Percentiles rank a stretch among this genome's conserved stretches.
phyloP scores from a whole-genome alignment of 2,329 filamentous ascomycete genomes.

The Paecilomyces sp. region DNA sequence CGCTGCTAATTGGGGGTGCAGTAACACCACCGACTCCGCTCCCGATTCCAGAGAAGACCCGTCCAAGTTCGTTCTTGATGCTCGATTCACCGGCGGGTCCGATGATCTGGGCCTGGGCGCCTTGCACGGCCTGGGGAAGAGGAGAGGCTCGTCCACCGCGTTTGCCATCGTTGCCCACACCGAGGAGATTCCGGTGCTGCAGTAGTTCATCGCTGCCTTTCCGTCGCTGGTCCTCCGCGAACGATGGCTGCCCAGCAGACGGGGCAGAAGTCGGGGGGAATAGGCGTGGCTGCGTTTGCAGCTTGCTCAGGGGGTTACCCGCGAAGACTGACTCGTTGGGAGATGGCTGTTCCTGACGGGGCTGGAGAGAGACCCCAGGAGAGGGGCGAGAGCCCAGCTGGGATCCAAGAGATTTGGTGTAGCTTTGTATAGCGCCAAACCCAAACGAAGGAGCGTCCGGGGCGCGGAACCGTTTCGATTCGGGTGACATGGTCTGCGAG shows the following conservation, averaged over 20 bases:
- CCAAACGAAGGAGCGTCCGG: constrained; percentile 28
- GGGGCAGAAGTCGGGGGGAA: constrained; percentile 28
- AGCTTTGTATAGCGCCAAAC: constrained; percentile 34
- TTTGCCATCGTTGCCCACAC: constrained; percentile 65
- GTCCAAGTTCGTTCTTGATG: constrained; percentile 90
- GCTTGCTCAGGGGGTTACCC: constrained; percentile 13
- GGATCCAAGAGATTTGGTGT: constrained; percentile 34
- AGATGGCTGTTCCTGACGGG: constrained; percentile 26
- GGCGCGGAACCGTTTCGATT: constrained; percentile 26
- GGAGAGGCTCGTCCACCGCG: constrained; percentile 79
- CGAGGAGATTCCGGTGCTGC: constrained; percentile 62
- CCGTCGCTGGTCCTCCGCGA: constrained; percentile 32
- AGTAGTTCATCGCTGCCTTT: constrained; percentile 50
- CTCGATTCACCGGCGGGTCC: constrained; percentile 76
- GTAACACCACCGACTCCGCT: constrained; percentile 55
- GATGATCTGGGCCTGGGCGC: constrained; percentile 72
- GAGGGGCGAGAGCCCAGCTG: constrained; percentile 27
- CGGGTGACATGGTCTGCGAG: constrained; percentile 32
- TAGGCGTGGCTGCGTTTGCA: constrained; percentile 24
- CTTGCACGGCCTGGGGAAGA: constrained; percentile 86
- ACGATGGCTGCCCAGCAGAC: constrained; percentile 19
- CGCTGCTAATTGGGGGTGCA: constrained; percentile 42
- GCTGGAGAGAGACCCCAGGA: constrained; percentile 22
- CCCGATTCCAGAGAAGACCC: constrained; percentile 91
- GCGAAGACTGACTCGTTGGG: constrained; percentile 27